Base-by-base conservation (phyloP, 495 filamentous ascomycete species). In the Penicillium lividum region DNA sequence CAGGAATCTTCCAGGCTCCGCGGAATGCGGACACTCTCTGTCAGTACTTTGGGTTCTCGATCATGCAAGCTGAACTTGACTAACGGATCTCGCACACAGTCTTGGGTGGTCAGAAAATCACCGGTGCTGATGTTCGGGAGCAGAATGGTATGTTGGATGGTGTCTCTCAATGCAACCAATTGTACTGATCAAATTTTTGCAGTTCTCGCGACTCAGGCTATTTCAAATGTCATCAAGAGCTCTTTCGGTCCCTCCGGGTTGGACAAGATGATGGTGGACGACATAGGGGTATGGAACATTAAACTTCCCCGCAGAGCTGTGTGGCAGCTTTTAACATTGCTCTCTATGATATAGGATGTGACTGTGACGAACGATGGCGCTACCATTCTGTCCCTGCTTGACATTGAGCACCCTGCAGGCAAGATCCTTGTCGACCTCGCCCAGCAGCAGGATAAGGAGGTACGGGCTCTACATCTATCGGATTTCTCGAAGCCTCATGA, bases 231-330 rank as follows among this genome's bases (percentile, higher is more conserved):
- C 53, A 92, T 99, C 72, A 97, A 96, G 79, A 96, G 89, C 77
- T 99, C 94, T 13, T 99, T 98, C 73, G 94, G 94, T 42, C 94
- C 94, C 57, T 96, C 91, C 58, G 94, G 94, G 34, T 79, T 99
- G 63, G 94, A 99, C 70, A 99, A 99, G 84, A 98, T 99, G 95
- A 98, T 99, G 95, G 95, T 99, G 69, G 94, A 99, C 75, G 94
- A 99, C 69, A 98, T 98, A 72, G 94, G 94, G 66, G 90, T 92
- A 83, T 61, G 87, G 66, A 64, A 47, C 48, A 15, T 15, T 29
- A 30, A 40, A 56, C 54, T 51, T 60, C 69, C 73, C 72, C 72
- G 67, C 70, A 65, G 42, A 54, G 68, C 65, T 59, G 33, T 38
- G 16, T 10, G n/a, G 56, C 48, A 58, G 53, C 52, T 62, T 66